Evolutionary conservation across 192 early-diverging fungal species (phyloP).

Genomic region (Chytriomyces confervae): DNA sequence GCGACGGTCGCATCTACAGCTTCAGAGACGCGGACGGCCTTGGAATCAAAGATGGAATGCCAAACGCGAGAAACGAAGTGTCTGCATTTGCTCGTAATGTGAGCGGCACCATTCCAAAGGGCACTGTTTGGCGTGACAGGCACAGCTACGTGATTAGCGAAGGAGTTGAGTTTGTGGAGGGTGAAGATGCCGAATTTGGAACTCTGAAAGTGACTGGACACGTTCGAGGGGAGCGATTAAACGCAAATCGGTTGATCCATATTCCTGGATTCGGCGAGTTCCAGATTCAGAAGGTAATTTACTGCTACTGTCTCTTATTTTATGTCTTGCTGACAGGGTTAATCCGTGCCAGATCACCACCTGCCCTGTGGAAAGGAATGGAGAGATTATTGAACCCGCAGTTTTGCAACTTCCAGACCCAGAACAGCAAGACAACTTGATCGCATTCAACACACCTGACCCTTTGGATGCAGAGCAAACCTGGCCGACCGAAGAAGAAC

Average conservation of each 20-base stretch:
- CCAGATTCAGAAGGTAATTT: slow-evolving; percentile 74
- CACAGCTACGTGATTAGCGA: slow-evolving; percentile 90
- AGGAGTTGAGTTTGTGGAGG: slow-evolving; percentile 65
- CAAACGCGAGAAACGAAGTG: slow-evolving; percentile 58
- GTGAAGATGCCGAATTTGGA: slow-evolving; percentile 32
- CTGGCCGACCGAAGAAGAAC: slow-evolving; percentile 97
- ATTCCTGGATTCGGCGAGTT: slow-evolving; percentile 94
- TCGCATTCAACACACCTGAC: slow-evolving; percentile 87
- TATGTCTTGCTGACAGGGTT: not conserved
- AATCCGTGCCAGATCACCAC: slow-evolving; percentile 38
- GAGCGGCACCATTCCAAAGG: slow-evolving; percentile 77
- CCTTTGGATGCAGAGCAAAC: slow-evolving; percentile 94
- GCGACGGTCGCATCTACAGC: slow-evolving; percentile 26
- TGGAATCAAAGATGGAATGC: slow-evolving; percentile 67
- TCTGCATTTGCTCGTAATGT: slow-evolving; percentile 77
- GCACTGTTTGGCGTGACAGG: slow-evolving; percentile 83
- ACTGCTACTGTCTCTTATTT: not conserved
- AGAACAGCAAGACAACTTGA: slow-evolving; percentile 73
- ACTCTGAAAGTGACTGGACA: slow-evolving; percentile 84
- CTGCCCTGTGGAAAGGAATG: slow-evolving; percentile 46
- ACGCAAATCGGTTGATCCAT: slow-evolving; percentile 91
- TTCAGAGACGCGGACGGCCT: slow-evolving; percentile 50
- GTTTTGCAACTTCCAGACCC: slow-evolving; percentile 75
- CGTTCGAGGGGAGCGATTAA: slow-evolving; percentile 81
- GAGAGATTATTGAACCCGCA: slow-evolving; percentile 45